A percentile compares a stretch with the other conserved stretches of the same genome.
These are phyloP conservation scores for Ulota crispa DNA, from an alignment of 225 moss, liverwort and hornwort genomes.

Conservation along the genomic window DNA sequence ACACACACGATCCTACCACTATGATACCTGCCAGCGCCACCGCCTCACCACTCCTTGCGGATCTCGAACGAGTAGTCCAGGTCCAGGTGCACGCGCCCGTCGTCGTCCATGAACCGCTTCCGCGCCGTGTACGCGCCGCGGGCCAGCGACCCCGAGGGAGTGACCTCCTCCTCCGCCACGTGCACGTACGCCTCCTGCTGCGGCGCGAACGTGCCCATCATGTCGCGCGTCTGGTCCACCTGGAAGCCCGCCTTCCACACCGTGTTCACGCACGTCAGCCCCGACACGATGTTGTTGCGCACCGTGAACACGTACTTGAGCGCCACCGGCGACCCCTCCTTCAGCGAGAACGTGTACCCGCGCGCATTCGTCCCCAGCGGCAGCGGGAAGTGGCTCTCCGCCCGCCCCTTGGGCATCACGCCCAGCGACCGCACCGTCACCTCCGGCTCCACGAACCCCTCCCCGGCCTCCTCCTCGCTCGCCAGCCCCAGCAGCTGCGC, in stretches of 20 bases:
- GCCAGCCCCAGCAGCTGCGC: constrained; percentile 83
- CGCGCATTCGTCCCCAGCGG: constrained; percentile 67
- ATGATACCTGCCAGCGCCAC: not conserved
- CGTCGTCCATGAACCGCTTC: constrained; percentile 90
- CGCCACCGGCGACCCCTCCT: constrained; percentile 72
- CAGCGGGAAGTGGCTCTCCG: constrained; percentile 61
- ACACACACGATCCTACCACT: constrained; percentile 23
- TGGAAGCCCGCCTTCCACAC: constrained; percentile 89
- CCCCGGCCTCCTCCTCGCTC: constrained; percentile 71
- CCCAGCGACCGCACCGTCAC: constrained; percentile 75
- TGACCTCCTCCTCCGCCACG: constrained; percentile 83
- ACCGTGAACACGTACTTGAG: constrained; percentile 83
- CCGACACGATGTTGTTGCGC: constrained; percentile 85
- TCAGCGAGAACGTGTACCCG: constrained; percentile 75
- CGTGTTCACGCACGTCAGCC: constrained; percentile 83
- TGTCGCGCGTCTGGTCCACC: constrained; percentile 85
- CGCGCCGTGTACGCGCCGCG: constrained; percentile 89
- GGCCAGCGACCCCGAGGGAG: constrained; percentile 85
- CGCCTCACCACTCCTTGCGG: constrained; percentile 59
- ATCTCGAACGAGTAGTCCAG: constrained; percentile 96
- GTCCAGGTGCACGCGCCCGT: constrained; percentile 71
- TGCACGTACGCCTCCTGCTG: constrained; percentile 81
- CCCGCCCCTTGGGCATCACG: constrained; percentile 67
- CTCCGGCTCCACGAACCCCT: constrained; percentile 77
- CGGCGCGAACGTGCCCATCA: constrained; percentile 94